A percentile compares a stretch with the other conserved stretches of the same genome.
phyloP scores from a whole-genome alignment of 345 rosid genomes.

The Reutealis trisperma region DNA sequence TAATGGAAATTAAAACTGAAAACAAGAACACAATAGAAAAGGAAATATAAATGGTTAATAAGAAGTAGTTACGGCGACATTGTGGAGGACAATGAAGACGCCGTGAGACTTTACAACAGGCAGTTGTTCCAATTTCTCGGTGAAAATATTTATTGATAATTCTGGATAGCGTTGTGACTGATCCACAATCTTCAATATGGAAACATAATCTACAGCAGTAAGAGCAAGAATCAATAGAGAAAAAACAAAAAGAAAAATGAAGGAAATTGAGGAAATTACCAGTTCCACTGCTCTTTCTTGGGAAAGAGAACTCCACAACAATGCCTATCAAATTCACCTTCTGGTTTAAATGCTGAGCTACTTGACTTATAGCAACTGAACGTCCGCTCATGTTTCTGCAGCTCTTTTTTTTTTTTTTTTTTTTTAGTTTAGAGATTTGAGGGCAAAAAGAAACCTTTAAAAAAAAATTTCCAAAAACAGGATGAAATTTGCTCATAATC shows the following conservation, averaged over 20 bases:
- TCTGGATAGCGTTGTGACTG: conserved; percentile 12
- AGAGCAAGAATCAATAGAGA: too few relatives aligned
- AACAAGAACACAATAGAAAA: too few relatives aligned
- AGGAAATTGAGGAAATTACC: not conserved
- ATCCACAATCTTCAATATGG: conserved; percentile 18
- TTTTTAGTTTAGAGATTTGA: too few relatives aligned
- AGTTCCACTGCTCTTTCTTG: conserved; percentile 20
- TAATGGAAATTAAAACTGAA: not conserved
- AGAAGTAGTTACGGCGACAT: not conserved
- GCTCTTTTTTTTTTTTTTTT: too few relatives aligned
- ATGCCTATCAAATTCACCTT: conserved; percentile 14
- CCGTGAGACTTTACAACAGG: conserved; percentile 12
- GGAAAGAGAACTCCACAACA: conserved; percentile 23
- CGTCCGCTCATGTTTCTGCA: not conserved
- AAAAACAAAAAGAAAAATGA: not conserved
- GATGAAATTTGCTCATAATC: too few relatives aligned
- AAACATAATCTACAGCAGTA: conserved; percentile 5
- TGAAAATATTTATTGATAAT: conserved; percentile 14
- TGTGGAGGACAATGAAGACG: not conserved
- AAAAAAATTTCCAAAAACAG: too few relatives aligned
- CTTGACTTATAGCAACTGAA: too few relatives aligned
- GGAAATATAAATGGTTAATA: too few relatives aligned
- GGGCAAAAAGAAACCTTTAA: too few relatives aligned
- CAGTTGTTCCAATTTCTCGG: conserved; percentile 5
- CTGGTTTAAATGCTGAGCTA: not conserved